Evolutionary conservation across 192 early-diverging fungal species (phyloP).

Genomic region (Diversispora epigaea): DNA sequence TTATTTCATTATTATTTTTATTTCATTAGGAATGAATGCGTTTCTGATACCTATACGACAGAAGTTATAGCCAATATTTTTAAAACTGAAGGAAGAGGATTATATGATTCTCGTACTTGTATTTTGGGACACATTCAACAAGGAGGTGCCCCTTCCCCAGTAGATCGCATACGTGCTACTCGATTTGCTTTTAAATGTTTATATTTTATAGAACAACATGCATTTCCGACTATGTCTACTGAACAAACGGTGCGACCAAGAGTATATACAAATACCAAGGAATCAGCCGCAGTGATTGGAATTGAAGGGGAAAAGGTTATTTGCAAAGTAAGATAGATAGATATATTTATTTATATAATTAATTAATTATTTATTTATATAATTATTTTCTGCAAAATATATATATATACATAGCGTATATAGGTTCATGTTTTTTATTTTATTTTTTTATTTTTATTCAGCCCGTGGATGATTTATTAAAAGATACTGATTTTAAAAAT

Average conservation of each 20-base stretch:
- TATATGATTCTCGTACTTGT: conserved; percentile 89
- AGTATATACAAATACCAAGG: conserved; percentile 58
- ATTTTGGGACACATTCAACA: conserved; percentile 96
- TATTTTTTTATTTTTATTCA: neutral
- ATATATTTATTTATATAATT: too few relatives aligned
- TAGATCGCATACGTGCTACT: conserved; percentile 94
- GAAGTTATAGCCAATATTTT: conserved; percentile 83
- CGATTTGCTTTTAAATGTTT: conserved; percentile 78
- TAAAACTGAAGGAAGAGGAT: conserved; percentile 79
- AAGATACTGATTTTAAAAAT: conserved; percentile 77
- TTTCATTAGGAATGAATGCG: conserved; percentile 59
- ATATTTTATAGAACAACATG: conserved; percentile 77
- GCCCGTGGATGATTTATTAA: conserved; percentile 64
- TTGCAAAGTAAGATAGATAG: conserved; percentile 51
- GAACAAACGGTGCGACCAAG: conserved; percentile 50
- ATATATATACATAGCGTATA: too few relatives aligned
- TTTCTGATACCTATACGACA: conserved; percentile 84
- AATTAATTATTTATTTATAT: too few relatives aligned
- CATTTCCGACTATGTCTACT: conserved; percentile 44
- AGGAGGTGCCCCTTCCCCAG: conserved; percentile 87
- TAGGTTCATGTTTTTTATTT: neutral
- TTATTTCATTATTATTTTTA: neutral
- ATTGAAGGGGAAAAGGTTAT: conserved; percentile 73
- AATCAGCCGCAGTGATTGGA: conserved; percentile 77
- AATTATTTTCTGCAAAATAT: neutral